Conservation (phyloP, 2,329 filamentous ascomycete genomes). For the Colletotrichum euphorbiae region DNA sequence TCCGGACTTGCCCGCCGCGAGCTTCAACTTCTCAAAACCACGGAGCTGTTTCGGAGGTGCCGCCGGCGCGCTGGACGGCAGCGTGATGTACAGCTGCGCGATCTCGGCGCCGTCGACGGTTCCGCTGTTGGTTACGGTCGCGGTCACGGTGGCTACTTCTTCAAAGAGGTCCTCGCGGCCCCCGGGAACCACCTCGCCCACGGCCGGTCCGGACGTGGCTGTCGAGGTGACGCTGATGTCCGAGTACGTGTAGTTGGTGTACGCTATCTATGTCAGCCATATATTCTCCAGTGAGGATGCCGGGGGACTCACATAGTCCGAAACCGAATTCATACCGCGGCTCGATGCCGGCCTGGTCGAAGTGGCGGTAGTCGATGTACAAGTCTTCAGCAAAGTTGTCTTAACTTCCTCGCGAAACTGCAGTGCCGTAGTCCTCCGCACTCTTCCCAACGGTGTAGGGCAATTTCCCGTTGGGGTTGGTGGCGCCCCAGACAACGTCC, state of each 20-base stretch:
- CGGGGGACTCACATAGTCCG: constrained; percentile 61
- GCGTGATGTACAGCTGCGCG: constrained; percentile 68
- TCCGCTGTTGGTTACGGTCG: constrained; percentile 74
- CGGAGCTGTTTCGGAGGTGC: constrained; percentile 70
- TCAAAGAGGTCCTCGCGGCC: constrained; percentile 61
- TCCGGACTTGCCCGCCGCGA: constrained; percentile 60
- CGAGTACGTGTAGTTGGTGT: constrained; percentile 74
- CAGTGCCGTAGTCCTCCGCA: constrained; percentile 58
- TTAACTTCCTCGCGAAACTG: constrained; percentile 50
- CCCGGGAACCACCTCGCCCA: constrained; percentile 54
- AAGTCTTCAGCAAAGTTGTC: constrained; percentile 69
- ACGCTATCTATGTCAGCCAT: constrained; percentile 57
- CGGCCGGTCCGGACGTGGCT: constrained; percentile 53
- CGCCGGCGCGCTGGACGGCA: constrained; percentile 53
- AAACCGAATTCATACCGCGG: constrained; percentile 74
- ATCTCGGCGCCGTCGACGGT: constrained; percentile 71
- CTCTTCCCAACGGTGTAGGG: constrained; percentile 64
- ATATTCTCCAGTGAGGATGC: background rate
- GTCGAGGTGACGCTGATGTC: constrained; percentile 56
- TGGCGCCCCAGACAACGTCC: constrained; percentile 76
- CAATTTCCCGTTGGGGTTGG: constrained; percentile 58
- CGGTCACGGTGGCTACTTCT: constrained; percentile 62
- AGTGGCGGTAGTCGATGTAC: constrained; percentile 74
- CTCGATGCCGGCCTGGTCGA: constrained; percentile 66
- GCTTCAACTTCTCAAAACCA: constrained; percentile 71